Conservation (phyloP, 495 filamentous ascomycete genomes). For the Mytilinidion resinicola region DNA sequence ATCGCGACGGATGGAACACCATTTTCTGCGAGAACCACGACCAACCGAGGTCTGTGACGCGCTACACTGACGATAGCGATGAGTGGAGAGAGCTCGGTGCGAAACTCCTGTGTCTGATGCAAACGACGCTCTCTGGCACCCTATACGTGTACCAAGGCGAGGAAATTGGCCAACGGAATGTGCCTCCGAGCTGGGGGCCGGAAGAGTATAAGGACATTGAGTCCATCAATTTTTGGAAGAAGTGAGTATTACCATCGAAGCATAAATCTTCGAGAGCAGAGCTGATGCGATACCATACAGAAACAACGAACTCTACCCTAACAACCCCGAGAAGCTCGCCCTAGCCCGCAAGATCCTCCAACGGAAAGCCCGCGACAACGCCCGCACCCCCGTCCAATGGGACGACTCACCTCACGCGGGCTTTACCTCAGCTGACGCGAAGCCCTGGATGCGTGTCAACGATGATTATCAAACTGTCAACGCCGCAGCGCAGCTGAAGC, state of each 20-base stretch:
- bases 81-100: conserved; percentile 41
- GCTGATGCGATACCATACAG: neutral
- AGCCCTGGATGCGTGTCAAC: conserved; percentile 40
- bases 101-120: conserved; percentile 49
- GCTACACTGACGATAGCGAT: conserved; percentile 45
- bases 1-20: conserved; percentile 48
- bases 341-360: conserved; percentile 28
- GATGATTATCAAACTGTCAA: conserved; percentile 35
- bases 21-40: conserved; percentile 47
- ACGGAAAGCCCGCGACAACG: conserved; percentile 36
- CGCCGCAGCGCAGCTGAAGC: conserved; percentile 27
- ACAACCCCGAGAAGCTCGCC: conserved; percentile 22
- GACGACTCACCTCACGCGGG: conserved; percentile 27
- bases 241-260: conserved; percentile 15
- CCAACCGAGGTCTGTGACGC: conserved; percentile 44
- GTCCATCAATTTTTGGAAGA: conserved; percentile 46
- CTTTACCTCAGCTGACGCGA: conserved; percentile 29
- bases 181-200: conserved; percentile 39
- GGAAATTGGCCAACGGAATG: conserved; percentile 53
- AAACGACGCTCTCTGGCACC: conserved; percentile 46
- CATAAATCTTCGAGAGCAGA: neutral
- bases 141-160: conserved; percentile 53
- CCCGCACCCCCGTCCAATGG: conserved; percentile 40
- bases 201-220: conserved; percentile 51
- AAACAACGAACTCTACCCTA: conserved; percentile 23